These are phyloP conservation scores for Boletus speciosus DNA, from an alignment of 768 basidiomycete species.

Conservation along the genomic window DNA sequence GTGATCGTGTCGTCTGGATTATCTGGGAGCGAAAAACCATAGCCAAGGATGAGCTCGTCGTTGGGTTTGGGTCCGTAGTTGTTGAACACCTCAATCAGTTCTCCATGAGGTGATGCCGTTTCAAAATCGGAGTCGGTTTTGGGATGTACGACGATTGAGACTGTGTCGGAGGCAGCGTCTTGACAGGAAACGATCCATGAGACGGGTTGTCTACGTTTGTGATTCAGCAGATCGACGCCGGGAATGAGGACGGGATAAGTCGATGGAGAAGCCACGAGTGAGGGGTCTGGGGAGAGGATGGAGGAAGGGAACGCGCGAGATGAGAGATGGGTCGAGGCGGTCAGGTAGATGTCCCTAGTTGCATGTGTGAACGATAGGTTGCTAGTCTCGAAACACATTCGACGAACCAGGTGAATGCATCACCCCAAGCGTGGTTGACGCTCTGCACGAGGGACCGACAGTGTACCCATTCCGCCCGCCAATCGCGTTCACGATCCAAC, in stretches of 20 bases:
- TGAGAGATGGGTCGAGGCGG: slow-evolving; percentile 72
- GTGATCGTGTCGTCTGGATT: slow-evolving; percentile 89
- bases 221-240: slow-evolving; percentile 84
- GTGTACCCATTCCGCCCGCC: slow-evolving; percentile 59
- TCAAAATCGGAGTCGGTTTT: slow-evolving; percentile 21
- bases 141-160: slow-evolving; percentile 62
- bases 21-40: slow-evolving; percentile 76
- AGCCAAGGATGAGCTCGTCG: slow-evolving; percentile 84
- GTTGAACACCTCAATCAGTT: slow-evolving; percentile 58
- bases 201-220: slow-evolving; percentile 73
- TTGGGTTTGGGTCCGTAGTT: slow-evolving; percentile 94
- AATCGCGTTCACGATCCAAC: slow-evolving; percentile 56
- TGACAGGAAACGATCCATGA: slow-evolving; percentile 69
- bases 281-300: slow-evolving; percentile 56
- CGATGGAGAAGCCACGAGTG: slow-evolving; percentile 46
- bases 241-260: slow-evolving; percentile 82
- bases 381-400: neutral
- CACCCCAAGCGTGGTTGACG: slow-evolving; percentile 41
- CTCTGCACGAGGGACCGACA: slow-evolving; percentile 44
- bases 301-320: slow-evolving; percentile 91
- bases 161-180: slow-evolving; percentile 31
- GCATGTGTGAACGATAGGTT: slow-evolving; percentile 22
- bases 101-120: slow-evolving; percentile 27
- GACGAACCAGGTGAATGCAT: slow-evolving; percentile 64
- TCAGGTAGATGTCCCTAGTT: slow-evolving; percentile 68